Evolutionary conservation across 208 protist species (phyloP), one percentile per base, ranked within the genome.

Genomic region (Porcisia hertigi): DNA sequence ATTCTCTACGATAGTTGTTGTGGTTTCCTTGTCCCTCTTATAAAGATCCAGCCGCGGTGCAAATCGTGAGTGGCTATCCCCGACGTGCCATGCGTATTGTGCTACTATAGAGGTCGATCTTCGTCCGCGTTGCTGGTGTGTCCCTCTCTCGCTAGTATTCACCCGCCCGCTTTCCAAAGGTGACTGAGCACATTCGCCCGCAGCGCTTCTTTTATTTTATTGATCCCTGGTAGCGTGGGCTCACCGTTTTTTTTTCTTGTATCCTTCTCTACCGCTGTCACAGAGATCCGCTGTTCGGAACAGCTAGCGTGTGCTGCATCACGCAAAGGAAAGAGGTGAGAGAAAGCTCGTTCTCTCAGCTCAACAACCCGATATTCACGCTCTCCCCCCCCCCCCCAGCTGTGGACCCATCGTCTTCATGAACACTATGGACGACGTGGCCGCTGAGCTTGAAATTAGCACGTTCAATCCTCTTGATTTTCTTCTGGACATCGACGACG

Each of bases 401-500:
- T 30, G 55, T 2, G 25, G 3, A 5, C 55, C 45, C 16, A 76
- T 76, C 23, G 43, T 69, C 5, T 36, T 64, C 34, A 73, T 76
- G 78, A 82, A 34, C 45, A 69, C 39, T 34, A 62, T 74, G 65
- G 63, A 78, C 47, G 59, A 77, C 18, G 8, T 71, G 25, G 75
- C 67, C 18, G 78, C 70, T 45, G 78, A 82, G 60, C 39, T 82
- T 36, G 72, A 54, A n/a, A 41, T 47, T 52, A 75, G 74, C 43
- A 57, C 34, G 18, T 69, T 82, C 59, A 82, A 75, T 69, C 65
- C 77, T 30, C 71, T 69, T n/a, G 59, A 36, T 3, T 45, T 82
- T 18, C 77, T 82, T 52, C 72, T 82, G 45, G 67, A 82, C 23
- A 45, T 77, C 23, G 78, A 82, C 7, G 78, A 82, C 14, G 66